Conservation (phyloP, 768 basidiomycete genomes). For the Cytidiella melzeri region DNA sequence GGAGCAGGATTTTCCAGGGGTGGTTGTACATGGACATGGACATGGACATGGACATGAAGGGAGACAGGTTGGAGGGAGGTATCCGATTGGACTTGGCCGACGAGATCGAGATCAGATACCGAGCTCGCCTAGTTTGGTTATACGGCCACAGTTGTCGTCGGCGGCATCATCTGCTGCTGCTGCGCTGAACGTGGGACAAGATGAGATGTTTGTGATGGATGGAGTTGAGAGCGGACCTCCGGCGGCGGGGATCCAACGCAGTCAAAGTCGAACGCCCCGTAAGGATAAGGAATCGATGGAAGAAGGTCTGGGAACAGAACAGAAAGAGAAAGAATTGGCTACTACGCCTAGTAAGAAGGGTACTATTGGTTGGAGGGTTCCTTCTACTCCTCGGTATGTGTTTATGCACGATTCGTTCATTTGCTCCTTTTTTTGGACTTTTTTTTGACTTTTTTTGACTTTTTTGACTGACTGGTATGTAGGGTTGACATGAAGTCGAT, state of each 20-base stretch:
- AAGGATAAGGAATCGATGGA: too few species aligned
- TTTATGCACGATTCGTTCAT: background rate
- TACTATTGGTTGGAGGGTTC: constrained; percentile 28
- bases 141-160: constrained; percentile 18
- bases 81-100: constrained; percentile 25
- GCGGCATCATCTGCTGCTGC: constrained; percentile 11
- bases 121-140: constrained; percentile 21
- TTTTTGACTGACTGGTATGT: background rate
- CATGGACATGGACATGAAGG: constrained; percentile 12
- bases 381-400: constrained; percentile 47
- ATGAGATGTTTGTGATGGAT: constrained; percentile 85
- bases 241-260: constrained; percentile 21
- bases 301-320: too few species aligned
- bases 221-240: constrained; percentile 40
- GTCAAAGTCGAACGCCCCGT: constrained; percentile 2
- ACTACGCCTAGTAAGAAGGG: constrained; percentile 1
- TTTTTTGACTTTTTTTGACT: too few species aligned
- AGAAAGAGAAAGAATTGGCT: too few species aligned
- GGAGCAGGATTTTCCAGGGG: constrained; percentile 58
- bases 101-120: constrained; percentile 17
- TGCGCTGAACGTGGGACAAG: constrained; percentile 29
- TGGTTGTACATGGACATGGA: too few species aligned
- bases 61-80: constrained; percentile 11
- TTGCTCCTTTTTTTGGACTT: background rate
- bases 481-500: constrained; percentile 82